Conservation (phyloP, 768 basidiomycete species). For the Candolleomyces eurysporus region DNA sequence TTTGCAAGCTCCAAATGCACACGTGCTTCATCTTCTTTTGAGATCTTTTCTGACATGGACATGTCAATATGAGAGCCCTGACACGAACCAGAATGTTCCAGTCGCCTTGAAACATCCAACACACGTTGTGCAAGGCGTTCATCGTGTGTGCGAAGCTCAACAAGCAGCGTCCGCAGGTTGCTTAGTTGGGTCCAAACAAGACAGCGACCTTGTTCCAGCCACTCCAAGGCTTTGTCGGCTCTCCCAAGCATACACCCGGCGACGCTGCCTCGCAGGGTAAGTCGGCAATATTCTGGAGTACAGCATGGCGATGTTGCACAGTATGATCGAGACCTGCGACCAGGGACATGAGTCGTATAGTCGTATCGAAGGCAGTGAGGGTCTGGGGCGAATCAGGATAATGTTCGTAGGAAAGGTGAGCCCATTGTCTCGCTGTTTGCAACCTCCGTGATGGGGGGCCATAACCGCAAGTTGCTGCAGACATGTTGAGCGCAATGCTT, state of each 20-base stretch:
- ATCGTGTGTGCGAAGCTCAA: conserved; percentile 12
- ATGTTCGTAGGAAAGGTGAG: not conserved
- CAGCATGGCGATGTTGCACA: not conserved
- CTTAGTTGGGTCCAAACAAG: conserved; percentile 26
- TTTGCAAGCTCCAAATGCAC: not conserved
- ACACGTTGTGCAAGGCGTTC: conserved; percentile 13
- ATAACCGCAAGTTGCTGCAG: conserved; percentile 4
- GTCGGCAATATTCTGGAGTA: not conserved
- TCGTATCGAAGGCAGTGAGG: not conserved
- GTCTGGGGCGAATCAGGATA: not conserved
- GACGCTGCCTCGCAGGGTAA: conserved; percentile 16
- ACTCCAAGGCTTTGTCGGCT: conserved; percentile 26
- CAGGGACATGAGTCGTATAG: not conserved
- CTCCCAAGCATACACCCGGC: conserved; percentile 20
- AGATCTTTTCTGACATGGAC: too few relatives aligned
- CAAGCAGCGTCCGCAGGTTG: conserved; percentile 19
- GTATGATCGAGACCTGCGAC: conserved; percentile 8
- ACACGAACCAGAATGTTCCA: conserved; percentile 7
- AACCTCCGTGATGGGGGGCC: conserved; percentile 8
- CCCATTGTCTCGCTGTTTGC: conserved; percentile 9
- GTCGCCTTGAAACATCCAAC: conserved; percentile 10
- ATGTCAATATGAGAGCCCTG: not conserved
- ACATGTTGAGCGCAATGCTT: not conserved
- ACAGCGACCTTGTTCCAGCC: conserved; percentile 30
- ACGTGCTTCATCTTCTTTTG: not conserved